Evolutionary conservation across 164 flowering plant genomes (phyloP).

Genomic region (Vitis cinerea): DNA sequence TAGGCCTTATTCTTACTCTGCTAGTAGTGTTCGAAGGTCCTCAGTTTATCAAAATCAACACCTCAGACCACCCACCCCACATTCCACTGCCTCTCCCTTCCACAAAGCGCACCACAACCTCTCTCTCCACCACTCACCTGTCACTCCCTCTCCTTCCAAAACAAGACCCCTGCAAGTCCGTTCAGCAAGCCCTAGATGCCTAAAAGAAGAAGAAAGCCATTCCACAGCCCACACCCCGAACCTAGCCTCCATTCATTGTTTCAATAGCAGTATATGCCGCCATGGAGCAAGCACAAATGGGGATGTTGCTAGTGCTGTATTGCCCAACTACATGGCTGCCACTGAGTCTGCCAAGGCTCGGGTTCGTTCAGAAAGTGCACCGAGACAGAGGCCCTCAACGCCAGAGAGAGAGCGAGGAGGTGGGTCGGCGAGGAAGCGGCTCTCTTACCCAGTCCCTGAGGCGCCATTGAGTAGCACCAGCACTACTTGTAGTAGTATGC

Average conservation of each 20-base stretch:
- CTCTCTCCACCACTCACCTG: constrained; percentile 16
- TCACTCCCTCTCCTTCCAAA: constrained; percentile 27
- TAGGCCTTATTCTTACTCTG: constrained; percentile 38
- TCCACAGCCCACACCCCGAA: constrained; percentile 30
- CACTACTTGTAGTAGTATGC: constrained; percentile 3
- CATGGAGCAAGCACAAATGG: neutral
- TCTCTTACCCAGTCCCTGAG: constrained; percentile 32
- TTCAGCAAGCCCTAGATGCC: constrained; percentile 38
- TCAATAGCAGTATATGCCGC: neutral
- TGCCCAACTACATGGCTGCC: constrained; percentile 56
- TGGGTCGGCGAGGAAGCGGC: constrained; percentile 39
- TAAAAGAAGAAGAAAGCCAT: constrained; percentile 20
- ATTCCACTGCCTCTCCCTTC: constrained; percentile 13
- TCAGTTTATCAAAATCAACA: constrained; percentile 3
- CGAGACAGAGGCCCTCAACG: constrained; percentile 40
- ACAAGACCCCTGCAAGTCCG: constrained; percentile 23
- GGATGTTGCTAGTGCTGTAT: neutral
- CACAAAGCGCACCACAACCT: constrained; percentile 8
- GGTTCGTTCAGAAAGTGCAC: constrained; percentile 40
- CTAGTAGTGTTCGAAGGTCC: constrained; percentile 18
- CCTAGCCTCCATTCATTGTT: constrained; percentile 8
- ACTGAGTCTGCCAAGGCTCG: constrained; percentile 54
- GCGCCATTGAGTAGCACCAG: neutral
- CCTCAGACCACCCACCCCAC: constrained; percentile 7
- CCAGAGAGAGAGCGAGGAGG: constrained; percentile 30